A percentile compares a stretch with the other conserved stretches of the same genome.
Conservation (phyloP, 176 grass and related monocot species). For the Musa schizocarpa region DNA sequence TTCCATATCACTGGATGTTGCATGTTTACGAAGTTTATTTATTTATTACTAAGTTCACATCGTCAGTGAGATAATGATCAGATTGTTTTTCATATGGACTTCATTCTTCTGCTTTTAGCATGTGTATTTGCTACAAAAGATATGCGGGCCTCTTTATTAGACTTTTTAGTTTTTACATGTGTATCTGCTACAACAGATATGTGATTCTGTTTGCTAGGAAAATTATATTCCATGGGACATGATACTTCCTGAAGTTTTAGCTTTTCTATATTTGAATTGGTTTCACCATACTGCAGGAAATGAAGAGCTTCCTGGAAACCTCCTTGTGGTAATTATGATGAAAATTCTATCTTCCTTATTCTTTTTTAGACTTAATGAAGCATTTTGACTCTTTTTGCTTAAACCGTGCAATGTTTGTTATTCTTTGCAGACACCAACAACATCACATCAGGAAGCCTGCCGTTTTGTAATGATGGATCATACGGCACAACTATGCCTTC, state of each 20-base stretch:
- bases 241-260: constrained; percentile 16
- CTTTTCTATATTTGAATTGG: constrained; percentile 24
- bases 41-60: not conserved
- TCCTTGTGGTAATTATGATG: constrained; percentile 51
- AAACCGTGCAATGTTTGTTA: not conserved
- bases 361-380: not conserved
- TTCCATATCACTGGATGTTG: not conserved
- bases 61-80: not conserved
- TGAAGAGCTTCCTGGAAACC: constrained; percentile 65
- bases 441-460: constrained; percentile 87
- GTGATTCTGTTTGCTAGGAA: not conserved
- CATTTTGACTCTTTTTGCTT: not conserved
- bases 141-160: not conserved
- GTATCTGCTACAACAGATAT: not conserved
- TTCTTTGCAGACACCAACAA: constrained; percentile 62
- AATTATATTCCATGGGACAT: not conserved
- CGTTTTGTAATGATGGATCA: constrained; percentile 56
- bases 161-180: not conserved
- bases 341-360: constrained; percentile 1
- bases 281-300: constrained; percentile 49
- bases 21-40: not conserved
- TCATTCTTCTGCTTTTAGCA: no score
- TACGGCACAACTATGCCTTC: constrained; percentile 65
- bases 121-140: no score
- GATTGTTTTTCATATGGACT: no score